Evolutionary conservation across 768 basidiomycete genomes (phyloP), one percentile per base, ranked within the genome.

Genomic region (Boletales sp.): DNA sequence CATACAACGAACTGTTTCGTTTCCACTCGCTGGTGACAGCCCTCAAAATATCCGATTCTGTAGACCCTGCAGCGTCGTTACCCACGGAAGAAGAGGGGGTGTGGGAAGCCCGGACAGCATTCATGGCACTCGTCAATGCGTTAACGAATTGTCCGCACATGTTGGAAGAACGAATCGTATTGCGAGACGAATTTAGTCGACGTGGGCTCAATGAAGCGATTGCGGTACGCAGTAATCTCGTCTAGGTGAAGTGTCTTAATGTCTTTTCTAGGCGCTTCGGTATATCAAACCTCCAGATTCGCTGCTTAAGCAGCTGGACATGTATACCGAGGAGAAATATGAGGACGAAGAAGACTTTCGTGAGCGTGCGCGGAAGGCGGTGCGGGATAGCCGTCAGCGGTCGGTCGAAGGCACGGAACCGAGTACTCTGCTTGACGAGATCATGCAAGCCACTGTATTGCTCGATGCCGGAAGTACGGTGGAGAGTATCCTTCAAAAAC

Each of bases 301-400:
- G 4, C 69, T 95, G n/a, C 62, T 87, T n/a, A 86, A 76, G 0
- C 93, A 94, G 58, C 69, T 94, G 7, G 80, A 86, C 53, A 76
- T 90, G 24, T 95, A 93, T 58, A 78, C 81, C 0, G 92, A 95
- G 54, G 92, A 94, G 65, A 89, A 90, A 57, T 88, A 85, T 40
- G 92, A 94, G 59, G 93, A 97, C 62, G 87, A 90, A 63, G 84
- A 88, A 61, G 89, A 94, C 43, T 77, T 90, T 68, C 82, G 83
- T 35, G 84, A 93, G 54, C 78, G 82, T 32, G 73, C 80, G 34
- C 74, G 66, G n/a, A 69, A 57, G 47, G 61, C 68, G 32, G 64
- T 74, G 37, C 55, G 63, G 42, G 58, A 57, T 43, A 61, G 54
- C 43, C 47, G 51, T 17, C 58, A 53, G 17, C 65, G 53, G 31